Conservation (phyloP, 225 moss, liverwort and hornwort genomes). For the Lunularia cruciata region DNA sequence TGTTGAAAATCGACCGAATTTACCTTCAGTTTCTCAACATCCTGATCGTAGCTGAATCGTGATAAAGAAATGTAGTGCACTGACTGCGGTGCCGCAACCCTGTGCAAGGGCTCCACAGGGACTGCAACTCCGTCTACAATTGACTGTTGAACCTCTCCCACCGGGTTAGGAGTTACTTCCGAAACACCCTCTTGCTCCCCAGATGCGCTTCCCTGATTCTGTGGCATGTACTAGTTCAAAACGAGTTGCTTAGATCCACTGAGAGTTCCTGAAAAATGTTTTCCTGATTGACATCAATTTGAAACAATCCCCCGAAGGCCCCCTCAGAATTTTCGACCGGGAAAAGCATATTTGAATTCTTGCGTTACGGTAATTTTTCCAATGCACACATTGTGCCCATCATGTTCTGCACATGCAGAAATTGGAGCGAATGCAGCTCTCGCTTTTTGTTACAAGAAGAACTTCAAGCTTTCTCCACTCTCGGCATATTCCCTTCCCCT, state of each 20-base stretch:
- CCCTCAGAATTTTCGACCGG: neutral
- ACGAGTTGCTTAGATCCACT: neutral
- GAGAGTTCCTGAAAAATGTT: neutral
- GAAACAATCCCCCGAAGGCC: neutral
- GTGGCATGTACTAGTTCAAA: neutral
- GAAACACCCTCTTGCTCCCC: neutral
- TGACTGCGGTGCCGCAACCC: neutral
- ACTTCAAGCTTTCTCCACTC: too few relatives aligned
- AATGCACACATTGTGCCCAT: too few relatives aligned
- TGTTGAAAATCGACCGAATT: neutral
- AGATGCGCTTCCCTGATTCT: constrained; percentile 8
- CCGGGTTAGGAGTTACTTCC: neutral
- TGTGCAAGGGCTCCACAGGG: constrained; percentile 8
- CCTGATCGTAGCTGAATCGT: constrained; percentile 37
- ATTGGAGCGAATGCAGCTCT: too few relatives aligned
- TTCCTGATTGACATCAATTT: neutral
- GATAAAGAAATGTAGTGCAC: constrained; percentile 26
- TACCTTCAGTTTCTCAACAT: constrained; percentile 29
- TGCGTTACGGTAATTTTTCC: too few relatives aligned
- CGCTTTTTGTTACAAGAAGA: too few relatives aligned
- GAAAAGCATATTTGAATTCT: neutral
- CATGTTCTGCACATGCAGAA: too few relatives aligned
- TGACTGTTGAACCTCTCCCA: neutral
- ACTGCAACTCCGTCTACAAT: neutral
- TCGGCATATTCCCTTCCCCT: too few relatives aligned